A percentile compares a stretch with the other conserved stretches of the same genome.
Evolutionary conservation across 768 basidiomycete genomes (phyloP).

Genomic region (Lactifluus echinatus): DNA sequence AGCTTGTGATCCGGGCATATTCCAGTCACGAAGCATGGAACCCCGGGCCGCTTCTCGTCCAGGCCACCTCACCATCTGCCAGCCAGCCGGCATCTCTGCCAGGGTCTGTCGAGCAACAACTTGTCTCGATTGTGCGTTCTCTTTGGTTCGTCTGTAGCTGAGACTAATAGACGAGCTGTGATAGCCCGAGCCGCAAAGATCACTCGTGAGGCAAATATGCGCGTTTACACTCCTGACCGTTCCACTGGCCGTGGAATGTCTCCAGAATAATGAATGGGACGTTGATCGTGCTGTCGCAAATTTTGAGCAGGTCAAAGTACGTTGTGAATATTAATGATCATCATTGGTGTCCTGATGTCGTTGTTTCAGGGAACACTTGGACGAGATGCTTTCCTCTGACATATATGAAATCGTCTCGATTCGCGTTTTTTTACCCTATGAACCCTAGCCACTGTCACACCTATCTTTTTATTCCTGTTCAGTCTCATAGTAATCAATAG

Average conservation of each 20-base stretch:
- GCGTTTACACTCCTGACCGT: conserved; percentile 71
- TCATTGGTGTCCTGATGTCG: conserved; percentile 26
- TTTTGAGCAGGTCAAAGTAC: conserved; percentile 81
- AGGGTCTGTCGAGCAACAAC: conserved; percentile 38
- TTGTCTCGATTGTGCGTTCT: conserved; percentile 50
- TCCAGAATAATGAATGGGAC: conserved; percentile 82
- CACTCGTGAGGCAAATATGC: conserved; percentile 60
- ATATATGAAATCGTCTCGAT: neutral
- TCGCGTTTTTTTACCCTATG: neutral
- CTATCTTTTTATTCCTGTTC: neutral
- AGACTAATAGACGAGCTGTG: conserved; percentile 16
- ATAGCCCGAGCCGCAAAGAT: conserved; percentile 64
- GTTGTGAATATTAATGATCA: conserved; percentile 42
- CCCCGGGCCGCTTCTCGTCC: conserved; percentile 65
- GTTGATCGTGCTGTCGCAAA: conserved; percentile 69
- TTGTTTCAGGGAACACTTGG: conserved; percentile 21
- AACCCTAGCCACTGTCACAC: neutral
- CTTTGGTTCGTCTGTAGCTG: neutral
- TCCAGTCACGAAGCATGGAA: conserved; percentile 76
- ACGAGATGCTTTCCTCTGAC: conserved; percentile 25
- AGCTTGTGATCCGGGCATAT: conserved; percentile 75
- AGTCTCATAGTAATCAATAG: neutral
- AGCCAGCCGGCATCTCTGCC: conserved; percentile 25
- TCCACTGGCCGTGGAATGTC: conserved; percentile 74
- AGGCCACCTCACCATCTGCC: conserved; percentile 34